Percentiles rank a stretch among this genome's conserved stretches.
Conservation (phyloP, 139 green algal species). For the Yamagishiella unicocca region DNA sequence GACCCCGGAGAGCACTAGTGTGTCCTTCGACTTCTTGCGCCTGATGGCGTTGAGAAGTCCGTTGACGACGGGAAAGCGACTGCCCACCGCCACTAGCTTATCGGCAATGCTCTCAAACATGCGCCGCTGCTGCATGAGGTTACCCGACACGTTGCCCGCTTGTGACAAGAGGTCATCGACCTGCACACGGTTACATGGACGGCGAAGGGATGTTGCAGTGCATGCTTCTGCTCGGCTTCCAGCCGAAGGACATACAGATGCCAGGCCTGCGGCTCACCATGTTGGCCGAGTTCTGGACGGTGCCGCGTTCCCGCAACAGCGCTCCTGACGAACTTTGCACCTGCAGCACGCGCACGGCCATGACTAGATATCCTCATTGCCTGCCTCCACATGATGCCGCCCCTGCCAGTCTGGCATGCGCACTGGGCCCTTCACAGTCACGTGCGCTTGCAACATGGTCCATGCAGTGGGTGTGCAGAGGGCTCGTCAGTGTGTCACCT, state of each 20-base stretch:
- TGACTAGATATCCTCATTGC: too few relatives aligned
- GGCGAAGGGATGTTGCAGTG: too few relatives aligned
- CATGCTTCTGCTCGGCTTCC: too few relatives aligned
- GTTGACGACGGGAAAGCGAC: conserved; percentile 89
- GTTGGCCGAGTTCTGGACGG: conserved; percentile 67
- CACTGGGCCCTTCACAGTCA: too few relatives aligned
- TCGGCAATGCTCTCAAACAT: conserved; percentile 63
- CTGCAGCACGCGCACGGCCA: too few relatives aligned
- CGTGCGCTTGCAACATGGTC: too few relatives aligned
- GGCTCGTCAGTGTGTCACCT: too few relatives aligned
- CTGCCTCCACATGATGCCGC: too few relatives aligned
- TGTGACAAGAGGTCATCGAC: conserved; percentile 90
- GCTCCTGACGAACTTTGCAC: conserved; percentile 65
- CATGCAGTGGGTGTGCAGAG: too few relatives aligned
- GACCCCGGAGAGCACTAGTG: conserved; percentile 88
- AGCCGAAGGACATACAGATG: too few relatives aligned
- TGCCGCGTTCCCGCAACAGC: conserved; percentile 86
- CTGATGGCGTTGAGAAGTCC: conserved; percentile 88
- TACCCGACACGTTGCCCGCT: conserved; percentile 73
- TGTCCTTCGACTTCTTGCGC: conserved; percentile 91
- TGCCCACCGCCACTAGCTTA: conserved; percentile 66
- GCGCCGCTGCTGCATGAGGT: conserved; percentile 73
- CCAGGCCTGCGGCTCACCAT: conserved; percentile 55
- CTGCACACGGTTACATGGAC: conserved; percentile 51
- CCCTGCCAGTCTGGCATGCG: too few relatives aligned